Conservation (phyloP, 208 protist genomes). For the Jaenimonas drosophilae region DNA sequence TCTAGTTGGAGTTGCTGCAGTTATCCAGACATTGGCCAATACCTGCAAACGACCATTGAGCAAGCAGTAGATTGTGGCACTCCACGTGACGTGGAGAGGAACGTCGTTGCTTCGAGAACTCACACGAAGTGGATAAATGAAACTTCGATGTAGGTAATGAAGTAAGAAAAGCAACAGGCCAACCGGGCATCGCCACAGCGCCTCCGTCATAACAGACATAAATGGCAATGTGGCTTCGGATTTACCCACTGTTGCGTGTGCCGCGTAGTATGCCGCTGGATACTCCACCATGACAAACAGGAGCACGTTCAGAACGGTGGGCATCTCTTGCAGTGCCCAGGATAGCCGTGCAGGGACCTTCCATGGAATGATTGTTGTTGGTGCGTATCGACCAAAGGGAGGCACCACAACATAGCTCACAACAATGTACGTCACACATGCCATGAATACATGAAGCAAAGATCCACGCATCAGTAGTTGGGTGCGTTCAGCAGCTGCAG, state of each 20-base stretch:
- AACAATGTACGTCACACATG: background rate
- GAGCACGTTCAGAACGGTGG: conserved; percentile 43
- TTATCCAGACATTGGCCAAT: conserved; percentile 23
- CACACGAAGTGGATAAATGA: conserved; percentile 49
- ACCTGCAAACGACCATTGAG: conserved; percentile 77
- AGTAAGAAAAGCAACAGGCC: conserved; percentile 45
- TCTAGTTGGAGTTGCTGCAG: background rate
- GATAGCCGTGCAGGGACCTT: conserved; percentile 30
- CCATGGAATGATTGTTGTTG: conserved; percentile 1
- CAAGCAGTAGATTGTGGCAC: conserved; percentile 59
- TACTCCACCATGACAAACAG: background rate
- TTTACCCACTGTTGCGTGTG: conserved; percentile 2
- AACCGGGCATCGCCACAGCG: conserved; percentile 15
- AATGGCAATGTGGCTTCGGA: conserved; percentile 7
- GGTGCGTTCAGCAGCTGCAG: too few species aligned
- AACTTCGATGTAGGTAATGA: conserved; percentile 66
- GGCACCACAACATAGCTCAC: background rate
- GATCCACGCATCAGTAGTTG: too few species aligned
- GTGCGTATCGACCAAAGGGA: conserved; percentile 2
- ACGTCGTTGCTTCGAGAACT: conserved; percentile 16
- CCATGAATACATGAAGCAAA: too few species aligned
- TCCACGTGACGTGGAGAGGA: conserved; percentile 36
- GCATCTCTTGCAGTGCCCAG: conserved; percentile 67
- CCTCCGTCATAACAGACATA: conserved; percentile 6
- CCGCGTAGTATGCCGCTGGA: conserved; percentile 7